Evolutionary conservation across 2,329 filamentous ascomycete species (phyloP), one percentile per base, ranked within the genome.

Genomic region (Aspergillus brunneoviolaceus): DNA sequence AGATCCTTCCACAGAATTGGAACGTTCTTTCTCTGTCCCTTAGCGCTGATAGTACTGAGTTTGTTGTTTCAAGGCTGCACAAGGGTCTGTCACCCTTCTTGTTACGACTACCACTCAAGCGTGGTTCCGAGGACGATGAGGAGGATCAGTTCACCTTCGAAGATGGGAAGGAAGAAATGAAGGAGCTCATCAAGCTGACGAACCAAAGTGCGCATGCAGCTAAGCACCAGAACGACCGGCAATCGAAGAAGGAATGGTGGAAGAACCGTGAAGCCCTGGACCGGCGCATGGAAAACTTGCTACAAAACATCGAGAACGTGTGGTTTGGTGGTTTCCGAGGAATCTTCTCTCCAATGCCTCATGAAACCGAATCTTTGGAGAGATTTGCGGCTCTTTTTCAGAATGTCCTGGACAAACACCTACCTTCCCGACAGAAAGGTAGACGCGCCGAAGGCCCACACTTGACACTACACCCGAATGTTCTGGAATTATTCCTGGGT

Each of bases 301-400:
- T 99, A 1, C 82, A 87, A 57, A 96, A 92, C 61, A 89, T 99
- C 45, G 94, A 99, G 75, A 89, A 90, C 62, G 88, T 95, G 23
- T 99, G 95, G 95, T 85, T 99, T 5, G 93, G 94, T 52, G 95
- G 95, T 0, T 99, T 99, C 82, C 89, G 88, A 59, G 93, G 94
- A 16, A 89, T 99, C n/a, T 94, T 99, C 71, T 93, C 92, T 1
- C 89, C 91, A 57, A 85, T 90, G 56, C 76, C 81, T 52, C 82
- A 84, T 42, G 82, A 89, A 21, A 79, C 85, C 1, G 83, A 87
- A 27, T 79, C 91, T 11, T 78, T 98, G 33, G 84, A 85, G 5
- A 85, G 85, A 31, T 98, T 99, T 72, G 87, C 92, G 35, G 87
- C 85, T 70, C 86, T 85, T 4, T 92, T 99, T 64, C 85, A 93